phyloP scores from a whole-genome alignment of 345 rosid genomes.

The Draba incana region DNA sequence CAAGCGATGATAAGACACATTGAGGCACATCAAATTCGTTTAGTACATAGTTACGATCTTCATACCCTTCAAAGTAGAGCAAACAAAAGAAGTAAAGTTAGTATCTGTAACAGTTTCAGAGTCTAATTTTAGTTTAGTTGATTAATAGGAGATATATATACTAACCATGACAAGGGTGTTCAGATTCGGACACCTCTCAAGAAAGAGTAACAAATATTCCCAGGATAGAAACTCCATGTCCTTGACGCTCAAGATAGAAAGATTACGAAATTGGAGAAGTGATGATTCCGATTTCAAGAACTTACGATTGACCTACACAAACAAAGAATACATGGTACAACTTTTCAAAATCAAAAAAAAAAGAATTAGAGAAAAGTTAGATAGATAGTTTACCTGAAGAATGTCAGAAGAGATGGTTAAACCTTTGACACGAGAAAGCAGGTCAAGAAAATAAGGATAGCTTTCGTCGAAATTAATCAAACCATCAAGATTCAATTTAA shows the following conservation, averaged over 20 bases:
- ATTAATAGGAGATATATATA: not conserved
- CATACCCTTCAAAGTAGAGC: not conserved
- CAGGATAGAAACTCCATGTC: not conserved
- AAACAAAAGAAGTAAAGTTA: not conserved
- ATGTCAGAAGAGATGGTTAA: slow-evolving; percentile 9
- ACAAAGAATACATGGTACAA: slow-evolving; percentile 4
- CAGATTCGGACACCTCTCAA: slow-evolving; percentile 2
- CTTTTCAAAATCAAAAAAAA: not conserved
- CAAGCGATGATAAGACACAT: slow-evolving; percentile 12
- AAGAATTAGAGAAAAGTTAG: not conserved
- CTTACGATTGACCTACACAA: not conserved
- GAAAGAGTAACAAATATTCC: slow-evolving; percentile 10
- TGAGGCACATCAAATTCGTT: slow-evolving; percentile 1
- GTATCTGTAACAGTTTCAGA: not conserved
- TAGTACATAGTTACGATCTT: no score
- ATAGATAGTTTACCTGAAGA: slow-evolving; percentile 3
- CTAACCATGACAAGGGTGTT: slow-evolving; percentile 6
- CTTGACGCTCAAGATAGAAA: slow-evolving; percentile 18
- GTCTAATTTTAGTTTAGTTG: not conserved
- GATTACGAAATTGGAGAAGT: not conserved
- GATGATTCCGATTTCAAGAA: not conserved
- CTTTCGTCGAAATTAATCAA: not conserved
- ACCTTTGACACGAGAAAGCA: slow-evolving; percentile 20
- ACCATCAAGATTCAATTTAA: slow-evolving; percentile 11
- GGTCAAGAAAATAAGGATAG: not conserved